Evolutionary conservation across 2,329 filamentous ascomycete species (phyloP).

Genomic region (Ascochyta clinopodiicola): DNA sequence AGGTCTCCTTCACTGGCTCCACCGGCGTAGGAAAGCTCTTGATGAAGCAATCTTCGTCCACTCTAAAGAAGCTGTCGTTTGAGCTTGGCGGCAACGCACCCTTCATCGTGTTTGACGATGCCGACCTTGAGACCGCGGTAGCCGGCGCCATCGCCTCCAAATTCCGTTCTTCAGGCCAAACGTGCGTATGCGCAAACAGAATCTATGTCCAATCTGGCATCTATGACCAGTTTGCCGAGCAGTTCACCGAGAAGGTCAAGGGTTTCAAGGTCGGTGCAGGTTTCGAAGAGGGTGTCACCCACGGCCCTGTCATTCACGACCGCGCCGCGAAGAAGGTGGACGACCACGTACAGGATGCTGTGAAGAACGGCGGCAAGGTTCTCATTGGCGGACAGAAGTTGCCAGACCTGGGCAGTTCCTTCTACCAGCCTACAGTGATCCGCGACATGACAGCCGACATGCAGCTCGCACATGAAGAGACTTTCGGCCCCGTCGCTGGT

Average conservation of each 20-base stretch:
- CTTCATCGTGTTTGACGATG: conserved; percentile 96
- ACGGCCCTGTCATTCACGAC: conserved; percentile 84
- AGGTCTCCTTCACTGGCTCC: conserved; percentile 90
- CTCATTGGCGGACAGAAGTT: conserved; percentile 68
- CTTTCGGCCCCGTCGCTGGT: conserved; percentile 91
- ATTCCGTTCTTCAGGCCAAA: conserved; percentile 94
- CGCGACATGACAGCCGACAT: conserved; percentile 86
- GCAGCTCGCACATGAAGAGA: conserved; percentile 86
- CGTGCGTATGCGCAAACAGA: conserved; percentile 81
- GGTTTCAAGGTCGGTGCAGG: conserved; percentile 78
- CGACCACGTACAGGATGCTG: conserved; percentile 45
- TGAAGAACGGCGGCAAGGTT: conserved; percentile 42
- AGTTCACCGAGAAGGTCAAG: conserved; percentile 74
- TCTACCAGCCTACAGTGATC: conserved; percentile 89
- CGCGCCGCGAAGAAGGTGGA: conserved; percentile 63
- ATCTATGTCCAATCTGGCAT: conserved; percentile 80
- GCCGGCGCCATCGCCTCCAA: conserved; percentile 83
- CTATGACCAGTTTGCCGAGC: conserved; percentile 75
- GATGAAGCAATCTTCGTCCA: conserved; percentile 87
- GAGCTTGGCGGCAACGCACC: conserved; percentile 95
- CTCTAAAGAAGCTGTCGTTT: conserved; percentile 85
- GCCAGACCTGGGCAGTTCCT: conserved; percentile 79
- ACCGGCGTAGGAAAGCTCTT: conserved; percentile 73
- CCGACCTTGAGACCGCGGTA: conserved; percentile 85
- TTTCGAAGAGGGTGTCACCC: conserved; percentile 73